Conservation (phyloP, 257 asterid genomes). For the Apocynum venetum region DNA sequence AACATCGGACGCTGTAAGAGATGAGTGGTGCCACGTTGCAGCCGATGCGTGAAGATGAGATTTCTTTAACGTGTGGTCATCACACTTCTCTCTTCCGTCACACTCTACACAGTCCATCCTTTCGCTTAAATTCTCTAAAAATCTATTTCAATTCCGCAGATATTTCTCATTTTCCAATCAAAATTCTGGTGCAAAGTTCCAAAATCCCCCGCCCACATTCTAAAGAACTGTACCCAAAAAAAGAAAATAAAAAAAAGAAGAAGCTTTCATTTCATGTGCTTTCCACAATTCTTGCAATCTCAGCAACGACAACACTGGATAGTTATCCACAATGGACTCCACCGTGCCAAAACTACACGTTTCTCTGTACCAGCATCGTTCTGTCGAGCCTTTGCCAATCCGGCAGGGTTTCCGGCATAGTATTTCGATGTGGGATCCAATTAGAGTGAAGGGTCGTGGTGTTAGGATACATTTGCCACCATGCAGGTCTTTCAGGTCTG, state of each 20-base stretch:
- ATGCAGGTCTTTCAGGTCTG: constrained; percentile 69
- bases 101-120: not conserved
- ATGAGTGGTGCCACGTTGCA: constrained; percentile 40
- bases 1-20: constrained; percentile 4
- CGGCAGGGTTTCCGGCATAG: constrained; percentile 29
- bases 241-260: not conserved
- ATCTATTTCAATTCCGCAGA: constrained; percentile 11
- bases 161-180: constrained; percentile 16
- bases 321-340: constrained; percentile 33
- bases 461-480: constrained; percentile 35
- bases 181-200: constrained; percentile 2
- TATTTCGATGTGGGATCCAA: constrained; percentile 32
- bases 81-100: constrained; percentile 39
- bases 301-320: not conserved
- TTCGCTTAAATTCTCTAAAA: not conserved
- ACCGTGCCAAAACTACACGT: constrained; percentile 59
- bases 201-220: constrained; percentile 4
- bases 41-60: constrained; percentile 50
- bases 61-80: constrained; percentile 78
- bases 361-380: constrained; percentile 43
- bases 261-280: not conserved
- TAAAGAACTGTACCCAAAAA: not conserved
- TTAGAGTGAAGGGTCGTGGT: constrained; percentile 32
- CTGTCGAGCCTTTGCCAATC: constrained; percentile 38
- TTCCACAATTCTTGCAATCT: not conserved